phyloP scores from a whole-genome alignment of 768 basidiomycete species.

The Sarcodon aspratus region DNA sequence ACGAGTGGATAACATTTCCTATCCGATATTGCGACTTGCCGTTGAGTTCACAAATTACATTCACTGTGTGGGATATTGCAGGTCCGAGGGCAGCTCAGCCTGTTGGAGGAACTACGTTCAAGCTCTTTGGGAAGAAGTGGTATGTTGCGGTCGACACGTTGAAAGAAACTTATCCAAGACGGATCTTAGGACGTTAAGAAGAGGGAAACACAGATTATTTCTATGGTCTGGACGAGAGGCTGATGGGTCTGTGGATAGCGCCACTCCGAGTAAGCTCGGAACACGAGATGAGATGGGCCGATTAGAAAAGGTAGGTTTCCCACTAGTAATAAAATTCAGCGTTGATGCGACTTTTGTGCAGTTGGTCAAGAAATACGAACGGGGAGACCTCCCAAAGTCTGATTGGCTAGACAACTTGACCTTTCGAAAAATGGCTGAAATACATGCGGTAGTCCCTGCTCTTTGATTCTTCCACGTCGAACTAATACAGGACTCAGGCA shows the following conservation, averaged over 20 bases:
- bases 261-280: constrained; percentile 81
- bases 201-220: constrained; percentile 83
- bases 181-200: constrained; percentile 59
- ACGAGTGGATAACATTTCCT: constrained; percentile 88
- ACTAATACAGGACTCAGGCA: constrained; percentile 33
- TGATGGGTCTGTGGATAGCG: constrained; percentile 70
- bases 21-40: constrained; percentile 93
- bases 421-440: constrained; percentile 91
- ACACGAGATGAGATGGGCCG: constrained; percentile 89
- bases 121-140: constrained; percentile 92
- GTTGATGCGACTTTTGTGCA: constrained; percentile 13
- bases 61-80: constrained; percentile 94
- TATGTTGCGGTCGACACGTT: constrained; percentile 18
- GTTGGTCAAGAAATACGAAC: constrained; percentile 93
- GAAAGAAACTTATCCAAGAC: background rate
- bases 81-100: constrained; percentile 70
- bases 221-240: constrained; percentile 81
- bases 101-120: constrained; percentile 86
- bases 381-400: constrained; percentile 85
- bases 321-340: background rate
- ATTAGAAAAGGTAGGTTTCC: constrained; percentile 64
- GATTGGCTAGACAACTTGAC: constrained; percentile 94
- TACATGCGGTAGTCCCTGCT: constrained; percentile 61
- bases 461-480: background rate
- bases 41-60: constrained; percentile 75